Percentiles rank a stretch among this genome's conserved stretches.
These are phyloP conservation scores for Trifolium fragiferum DNA, from an alignment of 306 rosid species.

Conservation along the genomic window DNA sequence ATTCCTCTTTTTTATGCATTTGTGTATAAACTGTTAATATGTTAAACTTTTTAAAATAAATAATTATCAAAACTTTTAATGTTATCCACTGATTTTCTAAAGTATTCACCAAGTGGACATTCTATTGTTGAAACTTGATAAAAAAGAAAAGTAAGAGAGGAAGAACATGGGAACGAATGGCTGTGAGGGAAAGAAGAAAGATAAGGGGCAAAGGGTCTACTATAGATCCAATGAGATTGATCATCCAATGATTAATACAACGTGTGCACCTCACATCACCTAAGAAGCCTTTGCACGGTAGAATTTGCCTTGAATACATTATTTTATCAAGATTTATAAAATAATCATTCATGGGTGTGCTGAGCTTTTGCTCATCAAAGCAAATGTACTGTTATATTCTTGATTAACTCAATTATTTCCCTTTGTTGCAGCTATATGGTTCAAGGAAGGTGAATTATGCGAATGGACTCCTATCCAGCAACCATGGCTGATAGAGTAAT, in stretches of 20 bases:
- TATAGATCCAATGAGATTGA: not conserved
- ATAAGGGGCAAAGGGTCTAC: not conserved
- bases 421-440: constrained; percentile 79
- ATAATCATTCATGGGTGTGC: constrained; percentile 13
- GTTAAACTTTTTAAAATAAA: not conserved
- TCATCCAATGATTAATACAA: not conserved
- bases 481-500: constrained; percentile 85
- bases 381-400: constrained; percentile 10
- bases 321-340: constrained; percentile 1
- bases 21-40: not conserved
- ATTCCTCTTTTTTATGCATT: not conserved
- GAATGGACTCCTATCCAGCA: constrained; percentile 77
- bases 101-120: not conserved
- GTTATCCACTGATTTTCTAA: not conserved
- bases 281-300: not conserved
- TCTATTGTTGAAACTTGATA: not conserved
- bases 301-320: not conserved
- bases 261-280: not conserved
- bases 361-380: constrained; percentile 9
- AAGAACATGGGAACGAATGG: not conserved
- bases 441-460: constrained; percentile 81
- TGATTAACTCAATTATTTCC: constrained; percentile 27
- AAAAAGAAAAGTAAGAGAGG: not conserved
- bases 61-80: not conserved
- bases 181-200: not conserved